These are phyloP conservation scores for Apiotrichum laibachii DNA, from an alignment of 1,284 basidiomycete genomes.

Conservation along the genomic window DNA sequence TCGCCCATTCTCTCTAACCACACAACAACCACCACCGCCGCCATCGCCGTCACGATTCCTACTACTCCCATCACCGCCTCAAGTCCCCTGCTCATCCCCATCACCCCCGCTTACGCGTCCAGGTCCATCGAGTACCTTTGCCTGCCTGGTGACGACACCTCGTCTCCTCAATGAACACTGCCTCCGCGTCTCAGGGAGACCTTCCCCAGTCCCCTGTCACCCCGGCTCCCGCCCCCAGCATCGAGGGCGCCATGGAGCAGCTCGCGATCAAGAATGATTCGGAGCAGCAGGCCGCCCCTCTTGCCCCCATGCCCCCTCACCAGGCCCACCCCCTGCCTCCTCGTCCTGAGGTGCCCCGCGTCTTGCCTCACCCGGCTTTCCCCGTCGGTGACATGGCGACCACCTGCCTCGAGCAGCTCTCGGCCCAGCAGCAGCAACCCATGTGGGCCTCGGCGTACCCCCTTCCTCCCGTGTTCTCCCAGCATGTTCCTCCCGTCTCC, in stretches of 20 bases:
- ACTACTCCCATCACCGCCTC: too few species aligned
- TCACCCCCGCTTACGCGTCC: too few species aligned
- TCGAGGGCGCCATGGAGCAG: not conserved
- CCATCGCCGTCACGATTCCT: too few species aligned
- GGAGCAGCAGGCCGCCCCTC: not conserved
- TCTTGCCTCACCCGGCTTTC: not conserved
- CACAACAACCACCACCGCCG: too few species aligned
- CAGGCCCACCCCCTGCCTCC: not conserved
- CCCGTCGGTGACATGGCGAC: not conserved
- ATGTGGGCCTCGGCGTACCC: slow-evolving; percentile 8
- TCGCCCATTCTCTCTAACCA: too few species aligned
- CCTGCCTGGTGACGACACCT: too few species aligned
- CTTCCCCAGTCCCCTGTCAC: too few species aligned
- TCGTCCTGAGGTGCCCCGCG: not conserved
- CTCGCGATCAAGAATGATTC: not conserved
- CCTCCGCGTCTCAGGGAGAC: too few species aligned
- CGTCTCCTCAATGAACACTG: too few species aligned
- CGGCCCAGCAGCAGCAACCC: not conserved
- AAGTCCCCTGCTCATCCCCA: too few species aligned
- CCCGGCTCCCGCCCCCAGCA: not conserved
- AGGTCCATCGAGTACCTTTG: too few species aligned
- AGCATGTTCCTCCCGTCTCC: not conserved
- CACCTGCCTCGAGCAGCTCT: too few species aligned
- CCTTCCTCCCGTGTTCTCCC: slow-evolving; percentile 5
- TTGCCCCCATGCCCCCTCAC: not conserved